Base-by-base conservation (phyloP, 2,329 filamentous ascomycete genomes). In the Aspergillus vadensis region DNA sequence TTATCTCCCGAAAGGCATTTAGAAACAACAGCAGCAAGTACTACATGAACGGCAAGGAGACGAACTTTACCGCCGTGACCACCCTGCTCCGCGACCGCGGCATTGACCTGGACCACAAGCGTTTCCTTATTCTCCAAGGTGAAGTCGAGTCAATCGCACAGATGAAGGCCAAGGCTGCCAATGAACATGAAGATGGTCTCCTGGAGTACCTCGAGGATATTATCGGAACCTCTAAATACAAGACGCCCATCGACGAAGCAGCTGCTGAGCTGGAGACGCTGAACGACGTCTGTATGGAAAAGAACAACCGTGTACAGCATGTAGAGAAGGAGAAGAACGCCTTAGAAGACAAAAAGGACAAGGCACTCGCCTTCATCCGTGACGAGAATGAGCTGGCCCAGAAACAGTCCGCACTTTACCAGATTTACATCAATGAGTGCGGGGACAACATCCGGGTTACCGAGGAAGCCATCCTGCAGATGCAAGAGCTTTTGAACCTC, bases 1-100 rank as follows among this genome's bases (percentile, higher is more conserved):
- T 97, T 62, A 90, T 99, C 66, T 97, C 95, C 7, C 88, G 95
- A 70, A 90, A 89, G 73, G 95, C 93, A 0, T 99, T 99, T 85
- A 95, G 92, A 76, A 99, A 98, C 79, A 99, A 98, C 77, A 89
- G 91, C 9, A 98, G 94, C 85, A 96, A 95, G 77, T 99, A 99
- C 79, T 98, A 96, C 79, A 96, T 99, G 80, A 92, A 99, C 72
- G 87, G 86, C 65, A 91, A 90, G 69, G 88, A 90, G 63, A 97
- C 94, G 36, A 96, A 91, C 72, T 99, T 97, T 74, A 98, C 93
- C 0, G 85, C 88, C 0, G 95, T 99, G 27, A 97, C 93, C 0
- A 91, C 89, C 0, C 82, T 99, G 14, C 85, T 99, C 8, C 90
- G 90, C 59, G 92, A 92, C 21, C 88, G 91, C 23, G 96, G 95